A percentile compares a stretch with the other conserved stretches of the same genome.
phyloP scores from a whole-genome alignment of 192 early-diverging fungal genomes.

The Umbelopsis sp. region DNA sequence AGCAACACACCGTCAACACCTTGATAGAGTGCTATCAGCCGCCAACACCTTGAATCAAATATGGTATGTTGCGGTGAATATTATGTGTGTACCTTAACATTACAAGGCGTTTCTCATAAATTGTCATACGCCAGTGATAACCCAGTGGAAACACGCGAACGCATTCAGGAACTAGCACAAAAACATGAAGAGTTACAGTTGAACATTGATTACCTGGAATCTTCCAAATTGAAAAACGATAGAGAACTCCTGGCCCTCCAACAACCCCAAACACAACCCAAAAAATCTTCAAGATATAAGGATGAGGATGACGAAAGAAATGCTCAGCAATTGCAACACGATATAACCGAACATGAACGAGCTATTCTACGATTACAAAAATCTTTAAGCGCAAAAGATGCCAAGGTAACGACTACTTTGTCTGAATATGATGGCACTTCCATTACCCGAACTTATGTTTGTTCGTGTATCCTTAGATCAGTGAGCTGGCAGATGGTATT shows the following conservation, averaged over 20 bases:
- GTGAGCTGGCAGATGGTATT: neutral
- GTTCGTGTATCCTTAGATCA: constrained; percentile 2
- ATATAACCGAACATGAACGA: constrained; percentile 8
- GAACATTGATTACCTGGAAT: constrained; percentile 27
- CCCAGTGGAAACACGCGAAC: constrained; percentile 5
- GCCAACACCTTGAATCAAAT: constrained; percentile 31
- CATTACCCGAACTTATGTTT: too few species aligned
- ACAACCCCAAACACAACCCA: constrained; percentile 1
- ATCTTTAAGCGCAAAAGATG: constrained; percentile 3
- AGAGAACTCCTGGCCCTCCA: constrained; percentile 9
- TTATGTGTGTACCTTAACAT: neutral
- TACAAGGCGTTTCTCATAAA: neutral
- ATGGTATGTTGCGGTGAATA: neutral
- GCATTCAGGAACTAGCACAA: constrained; percentile 24
- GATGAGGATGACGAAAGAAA: constrained; percentile 14
- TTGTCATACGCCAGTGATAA: neutral
- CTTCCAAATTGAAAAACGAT: constrained; percentile 18
- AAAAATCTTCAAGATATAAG: neutral
- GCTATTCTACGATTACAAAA: constrained; percentile 12
- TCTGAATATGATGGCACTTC: too few species aligned
- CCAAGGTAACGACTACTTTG: too few species aligned
- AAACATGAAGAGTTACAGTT: constrained; percentile 23
- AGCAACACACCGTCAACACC: constrained; percentile 1
- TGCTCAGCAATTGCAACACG: neutral
- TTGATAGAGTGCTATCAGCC: constrained; percentile 14